phyloP scores from a whole-genome alignment of 352 stramenopile genomes.

The Pythium diclinum region DNA sequence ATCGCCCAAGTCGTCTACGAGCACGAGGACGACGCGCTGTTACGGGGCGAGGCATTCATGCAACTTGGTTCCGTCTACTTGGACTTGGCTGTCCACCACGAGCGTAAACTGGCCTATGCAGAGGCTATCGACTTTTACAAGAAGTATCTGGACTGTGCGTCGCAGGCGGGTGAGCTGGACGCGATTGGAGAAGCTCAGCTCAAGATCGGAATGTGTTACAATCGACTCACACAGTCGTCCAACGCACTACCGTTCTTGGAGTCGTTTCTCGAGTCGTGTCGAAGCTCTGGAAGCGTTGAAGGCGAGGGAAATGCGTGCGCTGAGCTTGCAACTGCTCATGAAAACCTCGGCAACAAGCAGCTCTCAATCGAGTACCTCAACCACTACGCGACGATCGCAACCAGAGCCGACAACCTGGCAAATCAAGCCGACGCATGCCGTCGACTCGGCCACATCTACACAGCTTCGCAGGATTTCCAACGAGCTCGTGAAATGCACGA shows the following conservation, averaged over 20 bases:
- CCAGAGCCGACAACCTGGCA: slow-evolving; percentile 74
- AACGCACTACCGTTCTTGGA: slow-evolving; percentile 86
- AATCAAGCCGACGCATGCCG: slow-evolving; percentile 87
- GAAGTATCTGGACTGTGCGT: slow-evolving; percentile 64
- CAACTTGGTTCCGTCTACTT: slow-evolving; percentile 81
- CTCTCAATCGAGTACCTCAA: slow-evolving; percentile 87
- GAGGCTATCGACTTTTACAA: slow-evolving; percentile 73
- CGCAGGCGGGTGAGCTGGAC: slow-evolving; percentile 60
- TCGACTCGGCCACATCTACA: slow-evolving; percentile 85
- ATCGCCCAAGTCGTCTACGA: slow-evolving; percentile 74
- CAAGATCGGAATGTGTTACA: slow-evolving; percentile 78
- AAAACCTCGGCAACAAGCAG: slow-evolving; percentile 74
- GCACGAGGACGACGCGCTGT: slow-evolving; percentile 55
- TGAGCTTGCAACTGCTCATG: slow-evolving; percentile 86
- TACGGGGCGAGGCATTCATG: slow-evolving; percentile 49
- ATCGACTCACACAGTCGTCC: slow-evolving; percentile 46
- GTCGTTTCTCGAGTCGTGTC: slow-evolving; percentile 60
- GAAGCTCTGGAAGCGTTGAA: slow-evolving; percentile 55
- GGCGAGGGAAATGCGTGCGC: slow-evolving; percentile 84
- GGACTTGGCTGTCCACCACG: slow-evolving; percentile 47
- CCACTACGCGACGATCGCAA: slow-evolving; percentile 77
- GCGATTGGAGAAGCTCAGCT: slow-evolving; percentile 60
- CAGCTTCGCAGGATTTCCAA: slow-evolving; percentile 69
- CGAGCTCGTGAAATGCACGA: slow-evolving; percentile 87
- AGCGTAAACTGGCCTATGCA: slow-evolving; percentile 37